Base-by-base conservation (phyloP, 352 stramenopile species). In the Globisporangium solare region DNA sequence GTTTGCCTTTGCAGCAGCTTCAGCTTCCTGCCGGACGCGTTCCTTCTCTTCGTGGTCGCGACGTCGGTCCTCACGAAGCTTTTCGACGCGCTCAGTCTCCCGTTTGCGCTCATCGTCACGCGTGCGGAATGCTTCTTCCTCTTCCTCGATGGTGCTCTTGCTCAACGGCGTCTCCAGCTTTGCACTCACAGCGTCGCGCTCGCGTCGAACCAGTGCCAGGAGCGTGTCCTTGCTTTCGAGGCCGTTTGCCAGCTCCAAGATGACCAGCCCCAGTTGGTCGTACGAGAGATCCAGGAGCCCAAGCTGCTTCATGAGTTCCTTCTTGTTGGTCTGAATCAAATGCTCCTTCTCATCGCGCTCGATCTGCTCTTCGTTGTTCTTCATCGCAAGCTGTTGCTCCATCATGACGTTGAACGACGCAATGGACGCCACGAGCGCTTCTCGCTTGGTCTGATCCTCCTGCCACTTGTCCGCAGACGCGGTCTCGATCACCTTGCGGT, bases 261-360 rank as follows among this genome's bases (percentile, higher is more conserved):
- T 62, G 49, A 92, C 66, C 10, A 68, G 72, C 13, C 66, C 53
- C 5, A 94, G 60, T 50, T 94, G 78, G 35, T 87, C 78, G 41
- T 67, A 63, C 1, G 71, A 73, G 18, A 94, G 45, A 3, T 88
- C 74, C 20, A 66, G 18, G 32, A 94, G 58, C n/a, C 84, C 84
- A 2, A 94, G 61, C 47, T 81, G 68, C n/a, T 53, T 51, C 35
- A 84, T 42, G 37, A 89, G 72, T 8, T 75, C 60, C 1, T 67
- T 54, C 54, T 86, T 79, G 42, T 68, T 74, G 3, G 56, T 64
- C 21, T 60, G 27, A 18, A 86, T 58, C n/a, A 79, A 70, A 31
- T 66, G 51, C 2, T 66, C 32, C n/a, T 83, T 75, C 61, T 90
- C 73, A 41, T 83, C 52, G 15, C 60, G 56, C 54, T 89, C 77